These are phyloP conservation scores for sunflower (Helianthus annuus) DNA, from an alignment of 129 eudicot genomes.

Conservation along the genomic window HanXRQr2.0-SUNRISE NC_035446.2:156599847-156600346, in stretches of 20 bases:
- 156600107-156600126: constrained; percentile 59
- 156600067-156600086: constrained; percentile 69
- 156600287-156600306: background rate
- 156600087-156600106: constrained; percentile 47
- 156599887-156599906: constrained; percentile 12
- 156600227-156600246: background rate
- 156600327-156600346: constrained; percentile 58
- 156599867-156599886: constrained; percentile 30
- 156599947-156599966: constrained; percentile 71
- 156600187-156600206: constrained; percentile 30
- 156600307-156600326: constrained; percentile 38
- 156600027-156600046: constrained; percentile 72
- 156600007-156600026: constrained; percentile 74
- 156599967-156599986: constrained; percentile 82
- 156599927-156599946: constrained; percentile 46
- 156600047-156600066: constrained; percentile 60
- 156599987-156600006: constrained; percentile 91
- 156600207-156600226: background rate
- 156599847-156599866: constrained; percentile 54
- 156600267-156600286: no score
- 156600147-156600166: constrained; percentile 43
- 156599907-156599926: background rate
- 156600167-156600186: constrained; percentile 42
- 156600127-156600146: constrained; percentile 44
- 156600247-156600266: no score